Evolutionary conservation across 2,329 filamentous ascomycete genomes (phyloP).

Genomic region (Penicillium sp.): DNA sequence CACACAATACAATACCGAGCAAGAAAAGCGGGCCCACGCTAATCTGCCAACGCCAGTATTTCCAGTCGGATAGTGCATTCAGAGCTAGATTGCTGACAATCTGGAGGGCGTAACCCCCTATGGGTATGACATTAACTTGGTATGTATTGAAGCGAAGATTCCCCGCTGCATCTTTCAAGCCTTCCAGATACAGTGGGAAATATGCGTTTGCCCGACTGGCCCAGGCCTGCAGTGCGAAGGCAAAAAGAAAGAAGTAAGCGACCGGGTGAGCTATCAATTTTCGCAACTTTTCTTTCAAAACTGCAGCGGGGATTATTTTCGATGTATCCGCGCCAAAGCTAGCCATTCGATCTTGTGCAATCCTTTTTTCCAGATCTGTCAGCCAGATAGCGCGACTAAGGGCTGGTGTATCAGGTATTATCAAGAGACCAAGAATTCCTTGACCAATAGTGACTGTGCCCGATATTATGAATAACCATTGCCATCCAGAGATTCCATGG

Average conservation of each 20-base stretch:
- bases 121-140: slow-evolving; percentile 24
- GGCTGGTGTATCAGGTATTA: slow-evolving; percentile 23
- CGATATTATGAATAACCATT: slow-evolving; percentile 13
- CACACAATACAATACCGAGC: slow-evolving; percentile 10
- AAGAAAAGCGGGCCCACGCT: slow-evolving; percentile 13
- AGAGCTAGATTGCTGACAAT: slow-evolving; percentile 21
- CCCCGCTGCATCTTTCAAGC: slow-evolving; percentile 6
- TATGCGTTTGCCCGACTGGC: slow-evolving; percentile 24
- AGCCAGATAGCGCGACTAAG: slow-evolving; percentile 23
- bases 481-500: slow-evolving; percentile 11
- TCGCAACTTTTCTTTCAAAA: slow-evolving; percentile 5
- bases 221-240: slow-evolving; percentile 22
- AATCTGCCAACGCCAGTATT: slow-evolving; percentile 23
- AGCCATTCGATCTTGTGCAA: slow-evolving; percentile 20
- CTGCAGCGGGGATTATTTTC: slow-evolving; percentile 18
- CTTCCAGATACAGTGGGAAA: slow-evolving; percentile 23
- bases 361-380: slow-evolving; percentile 13
- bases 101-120: slow-evolving; percentile 24
- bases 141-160: slow-evolving; percentile 19
- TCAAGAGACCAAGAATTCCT: slow-evolving; percentile 19
- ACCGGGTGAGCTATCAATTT: slow-evolving; percentile 14
- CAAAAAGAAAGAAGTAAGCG: slow-evolving; percentile 18
- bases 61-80: slow-evolving; percentile 24
- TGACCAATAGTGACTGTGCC: slow-evolving; percentile 22
- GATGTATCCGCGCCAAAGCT: slow-evolving; percentile 18